Percentiles rank a stretch among this genome's conserved stretches.
Evolutionary conservation across 2,329 filamentous ascomycete species (phyloP).

Genomic region (Fusarium buharicum): DNA sequence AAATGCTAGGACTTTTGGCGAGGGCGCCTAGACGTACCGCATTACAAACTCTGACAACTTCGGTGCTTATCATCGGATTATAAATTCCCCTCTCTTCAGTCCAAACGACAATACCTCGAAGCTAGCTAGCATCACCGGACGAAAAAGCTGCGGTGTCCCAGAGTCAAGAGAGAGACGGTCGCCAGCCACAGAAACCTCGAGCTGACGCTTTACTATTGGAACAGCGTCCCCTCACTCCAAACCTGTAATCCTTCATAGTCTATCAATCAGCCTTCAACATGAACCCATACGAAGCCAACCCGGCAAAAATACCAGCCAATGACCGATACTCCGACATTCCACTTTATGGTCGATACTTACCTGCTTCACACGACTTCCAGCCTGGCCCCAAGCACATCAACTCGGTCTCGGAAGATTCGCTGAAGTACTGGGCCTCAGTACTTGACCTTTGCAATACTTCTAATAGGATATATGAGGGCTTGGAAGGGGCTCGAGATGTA

Average conservation of each 20-base stretch:
- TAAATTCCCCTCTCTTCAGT: too few relatives aligned
- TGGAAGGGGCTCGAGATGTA: background rate
- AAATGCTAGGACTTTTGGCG: too few relatives aligned
- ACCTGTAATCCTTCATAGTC: too few relatives aligned
- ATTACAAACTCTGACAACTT: too few relatives aligned
- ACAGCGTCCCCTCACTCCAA: too few relatives aligned
- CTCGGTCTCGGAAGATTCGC: background rate
- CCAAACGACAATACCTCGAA: too few relatives aligned
- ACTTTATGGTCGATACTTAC: background rate
- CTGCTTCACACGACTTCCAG: background rate
- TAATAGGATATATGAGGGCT: background rate
- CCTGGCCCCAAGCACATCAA: background rate
- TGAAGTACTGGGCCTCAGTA: background rate
- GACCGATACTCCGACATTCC: background rate
- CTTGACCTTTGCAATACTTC: background rate
- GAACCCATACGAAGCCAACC: slow-evolving; percentile 2
- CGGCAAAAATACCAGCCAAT: background rate
- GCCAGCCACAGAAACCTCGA: background rate
- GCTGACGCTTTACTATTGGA: too few relatives aligned
- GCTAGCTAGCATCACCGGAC: too few relatives aligned
- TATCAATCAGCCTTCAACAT: background rate
- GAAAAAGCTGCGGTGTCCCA: too few relatives aligned
- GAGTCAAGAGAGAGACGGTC: too few relatives aligned
- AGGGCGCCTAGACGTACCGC: too few relatives aligned
- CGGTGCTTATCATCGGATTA: too few relatives aligned